Evolutionary conservation across 371 early-diverging fungal species (phyloP), one percentile per base, ranked within the genome.

Genomic region (Rhizopus arrhizus): DNA sequence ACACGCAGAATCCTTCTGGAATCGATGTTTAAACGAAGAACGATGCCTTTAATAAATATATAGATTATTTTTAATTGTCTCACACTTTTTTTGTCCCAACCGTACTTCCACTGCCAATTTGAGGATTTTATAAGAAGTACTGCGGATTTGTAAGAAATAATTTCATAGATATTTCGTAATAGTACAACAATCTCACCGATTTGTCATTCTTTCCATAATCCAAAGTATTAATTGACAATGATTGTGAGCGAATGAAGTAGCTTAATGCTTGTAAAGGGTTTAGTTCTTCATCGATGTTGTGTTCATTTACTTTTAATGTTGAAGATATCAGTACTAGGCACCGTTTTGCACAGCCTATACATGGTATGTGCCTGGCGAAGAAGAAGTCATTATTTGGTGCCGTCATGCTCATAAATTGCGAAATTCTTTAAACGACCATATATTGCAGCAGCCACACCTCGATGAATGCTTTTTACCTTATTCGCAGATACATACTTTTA

Each of bases 361-460:
- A 35, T 52, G 45, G 57, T 56, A 62, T 56, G 0, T 62, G 57
- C 13, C 40, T 62, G 45, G 62, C 62, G 22, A 61, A 55, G 53
- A 28, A 42, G 52, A 52, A 62, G 16, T n/a, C 53, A 38, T 41
- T 56, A 53, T 43, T n/a, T 4, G 42, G n/a, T 43, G 8, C 42
- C 13, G 61, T 38, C 38, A 28, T 53, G 16, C 54, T 60, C 61
- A 47, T 43, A 41, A 60, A 60, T 41, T 7, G n/a, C 34, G 13
- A n/a, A n/a, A n/a, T n/a, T n/a, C n/a, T n/a, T n/a, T n/a, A n/a
- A n/a, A n/a, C n/a, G n/a, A n/a, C n/a, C n/a, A n/a, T n/a, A n/a
- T n/a, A n/a, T n/a, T n/a, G n/a, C n/a, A n/a, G n/a, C n/a, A n/a
- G n/a, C n/a, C n/a, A n/a, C n/a, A n/a, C n/a, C n/a, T n/a, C n/a